Evolutionary conservation across 1,139 yeast species (phyloP), one percentile per base, ranked within the genome.

Genomic region (Pichiaceae sp.): DNA sequence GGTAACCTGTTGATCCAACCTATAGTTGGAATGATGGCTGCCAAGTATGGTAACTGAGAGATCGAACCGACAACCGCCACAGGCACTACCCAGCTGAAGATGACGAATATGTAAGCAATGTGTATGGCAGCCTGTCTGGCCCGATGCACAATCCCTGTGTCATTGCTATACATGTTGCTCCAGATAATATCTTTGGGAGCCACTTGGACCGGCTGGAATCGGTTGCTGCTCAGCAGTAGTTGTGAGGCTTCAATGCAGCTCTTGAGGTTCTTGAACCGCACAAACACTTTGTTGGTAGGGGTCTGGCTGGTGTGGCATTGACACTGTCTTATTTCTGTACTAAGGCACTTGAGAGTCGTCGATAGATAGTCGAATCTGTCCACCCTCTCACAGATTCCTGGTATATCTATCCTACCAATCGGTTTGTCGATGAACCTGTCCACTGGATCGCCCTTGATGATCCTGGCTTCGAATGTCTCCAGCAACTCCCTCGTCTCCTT

Each of bases 61-160:
- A 81, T 58, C 12, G 80, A 57, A 0, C 86, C 85, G 34, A 81
- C 72, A 42, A 78, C 65, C 1, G 86, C 80, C 1, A 81, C 86
- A 0, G 93, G 93, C 1, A 80, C 56, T 2, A 78, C 78, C 70
- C 85, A 81, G 7, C 78, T 64, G 2, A 78, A 53, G 4, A 75
- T 73, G 0, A 78, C 59, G 4, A 64, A 40, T 11, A 74, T 57
- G 32, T 72, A 64, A 3, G 70, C 31, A 2, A 69, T 40, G 28
- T 66, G 65, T 0, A 76, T 73, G 4, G 64, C 26, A 12, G 67
- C 59, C 19, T 62, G 57, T 49, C 72, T 64, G 0, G 68, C 19
- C 4, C 41, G 37, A 6, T 35, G 19, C 20, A 63, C 53, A 8
- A 56, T 54, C 3, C 54, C 40, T 32, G 61, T 44, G 9, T 29